Evolutionary conservation across 2,329 filamentous ascomycete species (phyloP), one percentile per base, ranked within the genome.

Genomic region (Blastomyces parvus): DNA sequence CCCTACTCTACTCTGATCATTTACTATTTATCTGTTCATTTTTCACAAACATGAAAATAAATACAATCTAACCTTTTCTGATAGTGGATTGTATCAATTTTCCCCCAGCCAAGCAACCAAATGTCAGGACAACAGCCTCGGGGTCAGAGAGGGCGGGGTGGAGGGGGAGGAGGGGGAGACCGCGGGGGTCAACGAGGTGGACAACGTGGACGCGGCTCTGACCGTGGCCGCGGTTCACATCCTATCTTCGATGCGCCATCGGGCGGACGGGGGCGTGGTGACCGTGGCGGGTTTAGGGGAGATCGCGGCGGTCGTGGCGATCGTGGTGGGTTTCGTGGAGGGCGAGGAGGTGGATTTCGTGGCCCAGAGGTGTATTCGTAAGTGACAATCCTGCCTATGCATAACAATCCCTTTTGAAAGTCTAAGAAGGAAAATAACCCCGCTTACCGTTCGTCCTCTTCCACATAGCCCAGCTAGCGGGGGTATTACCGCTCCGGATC

Each of bases 331-430:
- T 68, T 72, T 44, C 68, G 72, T 48, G 70, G 73, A 46, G 69
- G 70, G 19, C 66, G 66, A 36, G 62, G 69, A 59, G 63, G 66
- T 19, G 66, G 66, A 62, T 67, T 64, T 56, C 64, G 61, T 8
- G 62, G 62, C 7, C 53, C 63, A 17, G 60, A 65, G 17, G 71
- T 75, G 55, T 75, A 71, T 61, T 66, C 66, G 70, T 77, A 65
- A 66, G 74, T 17, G 59, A 59, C 25, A 38, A 55, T 30, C 48
- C 62, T 46, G 14, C 38, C 40, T 5, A 25, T 19, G 6, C 27
- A 27, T 13, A 14, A 6, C 8, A 14, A 25, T 27, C 13, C n/a
- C 22, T 27, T 25, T 8, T 8, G 9, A 50, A 14, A 1, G 2
- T 22, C 22, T 46, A 9, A 46, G n/a, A 46, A 58, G 5, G 13